A percentile compares a stretch with the other conserved stretches of the same genome.
Conservation (phyloP, 148 eudicot genomes). For the Cornus controversa region DNA sequence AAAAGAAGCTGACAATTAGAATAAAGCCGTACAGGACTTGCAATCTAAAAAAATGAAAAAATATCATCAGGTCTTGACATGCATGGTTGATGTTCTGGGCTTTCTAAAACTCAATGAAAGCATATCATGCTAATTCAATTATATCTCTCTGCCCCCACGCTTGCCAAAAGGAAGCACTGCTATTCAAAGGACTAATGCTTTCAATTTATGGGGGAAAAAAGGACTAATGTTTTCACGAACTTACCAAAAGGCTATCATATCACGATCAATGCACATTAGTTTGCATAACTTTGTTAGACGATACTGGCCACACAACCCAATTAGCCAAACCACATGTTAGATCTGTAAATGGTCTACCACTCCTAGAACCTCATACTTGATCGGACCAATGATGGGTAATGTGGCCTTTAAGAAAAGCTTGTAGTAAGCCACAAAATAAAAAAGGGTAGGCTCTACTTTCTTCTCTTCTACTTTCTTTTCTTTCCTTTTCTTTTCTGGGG, state of each 20-base stretch:
- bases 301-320: no score
- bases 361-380: no score
- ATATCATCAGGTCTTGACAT: background rate
- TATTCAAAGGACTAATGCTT: background rate
- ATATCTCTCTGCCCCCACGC: background rate
- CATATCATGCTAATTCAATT: background rate
- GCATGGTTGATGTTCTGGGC: background rate
- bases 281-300: background rate
- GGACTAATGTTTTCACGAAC: no score
- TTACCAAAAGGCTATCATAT: background rate
- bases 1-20: conserved; percentile 19
- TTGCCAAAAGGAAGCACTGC: background rate
- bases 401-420: no score
- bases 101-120: background rate
- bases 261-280: background rate
- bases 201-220: no score
- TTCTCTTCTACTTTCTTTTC: no score
- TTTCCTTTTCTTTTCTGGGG: no score
- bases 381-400: no score
- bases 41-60: background rate
- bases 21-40: background rate
- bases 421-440: no score
- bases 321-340: no score
- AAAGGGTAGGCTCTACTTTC: no score
- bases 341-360: no score